Conservation (phyloP, 1,284 basidiomycete species). For the Puccinia coronata region DNA sequence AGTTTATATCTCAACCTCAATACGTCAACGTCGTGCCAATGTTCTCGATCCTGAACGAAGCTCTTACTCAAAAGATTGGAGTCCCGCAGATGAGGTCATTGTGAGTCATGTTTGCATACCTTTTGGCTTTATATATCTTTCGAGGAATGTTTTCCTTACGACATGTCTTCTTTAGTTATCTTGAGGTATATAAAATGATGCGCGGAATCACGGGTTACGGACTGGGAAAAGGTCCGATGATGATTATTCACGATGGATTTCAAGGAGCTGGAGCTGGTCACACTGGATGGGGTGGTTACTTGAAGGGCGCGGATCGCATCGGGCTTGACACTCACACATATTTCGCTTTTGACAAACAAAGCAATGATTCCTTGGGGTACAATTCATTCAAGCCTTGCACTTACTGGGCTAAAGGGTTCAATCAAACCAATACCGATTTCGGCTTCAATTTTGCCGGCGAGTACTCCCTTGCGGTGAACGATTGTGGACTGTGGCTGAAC, state of each 20-base stretch:
- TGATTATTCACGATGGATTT: slow-evolving; percentile 80
- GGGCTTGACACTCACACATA: slow-evolving; percentile 69
- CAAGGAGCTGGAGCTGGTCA: slow-evolving; percentile 58
- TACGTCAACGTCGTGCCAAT: slow-evolving; percentile 69
- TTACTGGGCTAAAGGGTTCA: slow-evolving; percentile 54
- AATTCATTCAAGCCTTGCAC: slow-evolving; percentile 53
- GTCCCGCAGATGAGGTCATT: slow-evolving; percentile 51
- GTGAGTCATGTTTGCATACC: slow-evolving; percentile 28
- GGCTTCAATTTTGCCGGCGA: slow-evolving; percentile 59
- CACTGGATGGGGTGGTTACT: slow-evolving; percentile 54
- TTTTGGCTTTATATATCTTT: not conserved
- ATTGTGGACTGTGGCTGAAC: slow-evolving; percentile 52
- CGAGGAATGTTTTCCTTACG: no score
- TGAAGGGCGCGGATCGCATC: slow-evolving; percentile 70
- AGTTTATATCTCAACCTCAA: slow-evolving; percentile 88
- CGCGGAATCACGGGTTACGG: slow-evolving; percentile 78
- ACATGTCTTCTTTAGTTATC: slow-evolving; percentile 62
- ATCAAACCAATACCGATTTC: slow-evolving; percentile 53
- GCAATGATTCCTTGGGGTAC: slow-evolving; percentile 37
- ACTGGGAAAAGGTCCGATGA: slow-evolving; percentile 74
- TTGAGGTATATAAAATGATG: slow-evolving; percentile 75
- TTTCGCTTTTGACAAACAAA: slow-evolving; percentile 50
- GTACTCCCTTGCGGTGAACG: slow-evolving; percentile 54
- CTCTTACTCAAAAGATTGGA: slow-evolving; percentile 53
- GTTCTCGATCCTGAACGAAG: slow-evolving; percentile 53